Conservation (phyloP, 2,329 filamentous ascomycete genomes). For the Aspergillus brasiliensis region DNA sequence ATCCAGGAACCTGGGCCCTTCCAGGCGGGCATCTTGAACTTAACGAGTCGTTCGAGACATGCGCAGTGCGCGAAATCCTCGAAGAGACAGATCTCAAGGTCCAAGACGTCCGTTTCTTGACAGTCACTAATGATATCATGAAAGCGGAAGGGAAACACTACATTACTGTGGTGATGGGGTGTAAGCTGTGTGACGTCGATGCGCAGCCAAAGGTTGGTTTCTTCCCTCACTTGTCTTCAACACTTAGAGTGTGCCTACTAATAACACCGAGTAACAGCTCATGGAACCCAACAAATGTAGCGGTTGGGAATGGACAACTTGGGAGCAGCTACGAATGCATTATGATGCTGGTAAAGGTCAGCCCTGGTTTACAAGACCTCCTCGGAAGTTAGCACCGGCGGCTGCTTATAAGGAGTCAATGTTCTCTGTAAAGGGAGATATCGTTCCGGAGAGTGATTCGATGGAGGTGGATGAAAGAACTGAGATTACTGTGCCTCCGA, state of each 20-base stretch:
- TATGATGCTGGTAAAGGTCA: not conserved
- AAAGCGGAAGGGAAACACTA: slow-evolving; percentile 66
- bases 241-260: no score
- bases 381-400: no score
- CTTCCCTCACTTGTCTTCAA: not conserved
- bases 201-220: slow-evolving; percentile 57
- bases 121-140: slow-evolving; percentile 70
- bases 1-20: slow-evolving; percentile 63
- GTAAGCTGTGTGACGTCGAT: slow-evolving; percentile 50
- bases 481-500: not conserved
- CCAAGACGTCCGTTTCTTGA: slow-evolving; percentile 55
- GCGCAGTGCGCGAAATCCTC: slow-evolving; percentile 66
- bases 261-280: slow-evolving; percentile 19
- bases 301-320: slow-evolving; percentile 56
- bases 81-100: slow-evolving; percentile 71
- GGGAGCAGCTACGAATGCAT: slow-evolving; percentile 45
- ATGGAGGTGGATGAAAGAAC: not conserved
- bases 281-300: slow-evolving; percentile 58
- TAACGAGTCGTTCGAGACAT: slow-evolving; percentile 63
- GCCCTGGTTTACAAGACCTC: no score
- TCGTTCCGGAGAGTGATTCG: not conserved
- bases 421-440: not conserved
- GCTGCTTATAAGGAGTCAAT: no score
- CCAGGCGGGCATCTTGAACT: slow-evolving; percentile 77
- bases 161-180: slow-evolving; percentile 69